Conservation (phyloP, 768 basidiomycete genomes). For the Mrakia blollopis region DNA sequence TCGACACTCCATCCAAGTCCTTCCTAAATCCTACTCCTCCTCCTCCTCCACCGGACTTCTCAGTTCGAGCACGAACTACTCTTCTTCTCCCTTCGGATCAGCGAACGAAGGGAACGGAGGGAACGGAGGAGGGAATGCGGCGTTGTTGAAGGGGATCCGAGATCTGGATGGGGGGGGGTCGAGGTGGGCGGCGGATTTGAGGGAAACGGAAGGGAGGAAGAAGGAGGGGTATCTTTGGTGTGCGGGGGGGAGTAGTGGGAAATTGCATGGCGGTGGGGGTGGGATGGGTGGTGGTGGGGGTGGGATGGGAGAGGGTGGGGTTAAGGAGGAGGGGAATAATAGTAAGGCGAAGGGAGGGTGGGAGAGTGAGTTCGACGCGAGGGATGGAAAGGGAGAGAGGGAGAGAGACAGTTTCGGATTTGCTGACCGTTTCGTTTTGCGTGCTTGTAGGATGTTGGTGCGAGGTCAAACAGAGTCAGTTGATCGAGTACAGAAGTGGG, state of each 20-base stretch:
- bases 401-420: not conserved
- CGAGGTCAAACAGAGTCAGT: slow-evolving; percentile 30
- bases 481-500: slow-evolving; percentile 20
- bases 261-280: not conserved
- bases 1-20: slow-evolving; percentile 29
- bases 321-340: not conserved
- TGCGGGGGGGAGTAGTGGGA: slow-evolving; percentile 15
- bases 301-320: not conserved
- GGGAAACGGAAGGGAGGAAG: slow-evolving; percentile 30
- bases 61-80: no score
- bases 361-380: slow-evolving; percentile 16
- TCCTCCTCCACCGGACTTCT: not conserved
- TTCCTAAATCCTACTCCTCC: slow-evolving; percentile 26
- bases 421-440: not conserved
- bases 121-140: not conserved
- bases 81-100: no score
- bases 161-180: not conserved
- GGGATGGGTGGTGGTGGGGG: not conserved
- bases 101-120: not conserved
- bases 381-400: not conserved
- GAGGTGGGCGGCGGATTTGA: slow-evolving; percentile 7
- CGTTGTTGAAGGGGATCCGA: slow-evolving; percentile 19
- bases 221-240: slow-evolving; percentile 33
- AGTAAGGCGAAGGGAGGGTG: not conserved
- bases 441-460: slow-evolving; percentile 25